These are phyloP conservation scores for Termitomyces sp. DNA, from an alignment of 768 basidiomycete genomes.

Conservation along the genomic window DNA sequence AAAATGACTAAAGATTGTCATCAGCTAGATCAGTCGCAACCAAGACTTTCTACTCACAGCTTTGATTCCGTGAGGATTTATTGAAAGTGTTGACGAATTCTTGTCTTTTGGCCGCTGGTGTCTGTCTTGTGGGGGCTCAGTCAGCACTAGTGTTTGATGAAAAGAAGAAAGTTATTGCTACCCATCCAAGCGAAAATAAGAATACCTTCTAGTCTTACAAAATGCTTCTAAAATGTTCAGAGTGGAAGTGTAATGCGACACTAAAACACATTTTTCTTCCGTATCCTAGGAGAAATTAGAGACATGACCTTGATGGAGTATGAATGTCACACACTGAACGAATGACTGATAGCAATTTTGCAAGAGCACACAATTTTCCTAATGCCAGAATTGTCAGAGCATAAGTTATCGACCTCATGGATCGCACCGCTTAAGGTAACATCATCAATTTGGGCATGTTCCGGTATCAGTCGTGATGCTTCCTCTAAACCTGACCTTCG, in stretches of 20 bases:
- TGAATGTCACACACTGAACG: conserved; percentile 37
- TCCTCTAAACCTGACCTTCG: conserved; percentile 49
- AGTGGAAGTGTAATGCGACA: conserved; percentile 96
- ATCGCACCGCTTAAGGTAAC: conserved; percentile 74
- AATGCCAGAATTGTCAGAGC: conserved; percentile 1
- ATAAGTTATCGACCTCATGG: neutral
- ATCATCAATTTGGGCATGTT: conserved; percentile 56
- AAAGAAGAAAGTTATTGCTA: conserved; percentile 20
- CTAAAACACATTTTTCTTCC: conserved; percentile 91
- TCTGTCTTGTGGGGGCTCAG: conserved; percentile 45
- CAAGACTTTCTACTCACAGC: conserved; percentile 47
- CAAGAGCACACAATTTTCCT: conserved; percentile 75
- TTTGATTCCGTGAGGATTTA: conserved; percentile 57
- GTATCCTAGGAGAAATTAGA: conserved; percentile 43
- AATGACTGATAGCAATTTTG: conserved; percentile 55
- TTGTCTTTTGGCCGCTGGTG: conserved; percentile 70
- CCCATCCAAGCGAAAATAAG: conserved; percentile 87
- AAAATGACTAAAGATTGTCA: conserved; percentile 68
- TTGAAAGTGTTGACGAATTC: conserved; percentile 90
- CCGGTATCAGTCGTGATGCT: conserved; percentile 58
- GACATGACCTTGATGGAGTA: neutral
- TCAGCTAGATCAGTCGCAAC: neutral
- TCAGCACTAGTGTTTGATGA: neutral
- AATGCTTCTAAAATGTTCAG: conserved; percentile 87
- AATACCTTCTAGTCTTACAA: conserved; percentile 72